phyloP scores from a whole-genome alignment of 352 stramenopile species.

The Phytophthora vignae region DNA sequence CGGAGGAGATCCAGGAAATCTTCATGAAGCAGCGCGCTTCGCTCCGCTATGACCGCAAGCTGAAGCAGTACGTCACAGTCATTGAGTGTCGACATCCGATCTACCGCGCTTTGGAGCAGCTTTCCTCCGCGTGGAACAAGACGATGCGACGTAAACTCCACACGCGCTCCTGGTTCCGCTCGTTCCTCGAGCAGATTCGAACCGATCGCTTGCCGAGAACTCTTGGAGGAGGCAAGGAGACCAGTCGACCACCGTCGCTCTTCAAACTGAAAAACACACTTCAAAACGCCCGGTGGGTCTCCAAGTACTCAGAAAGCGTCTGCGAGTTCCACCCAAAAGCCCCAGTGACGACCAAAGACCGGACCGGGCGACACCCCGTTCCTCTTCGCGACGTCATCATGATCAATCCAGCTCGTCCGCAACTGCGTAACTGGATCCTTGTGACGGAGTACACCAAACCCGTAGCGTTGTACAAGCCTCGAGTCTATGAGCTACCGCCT shows the following conservation, averaged over 20 bases:
- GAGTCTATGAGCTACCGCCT: constrained; percentile 83
- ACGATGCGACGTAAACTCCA: constrained; percentile 88
- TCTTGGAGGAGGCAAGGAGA: constrained; percentile 24
- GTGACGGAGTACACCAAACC: constrained; percentile 74
- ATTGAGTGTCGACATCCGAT: constrained; percentile 92
- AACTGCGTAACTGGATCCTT: constrained; percentile 70
- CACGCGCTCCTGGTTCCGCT: constrained; percentile 88
- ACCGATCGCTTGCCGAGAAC: constrained; percentile 59
- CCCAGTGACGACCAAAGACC: constrained; percentile 84
- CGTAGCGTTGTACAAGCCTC: constrained; percentile 79
- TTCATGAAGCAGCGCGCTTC: constrained; percentile 90
- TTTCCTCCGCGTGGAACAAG: constrained; percentile 83
- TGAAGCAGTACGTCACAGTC: constrained; percentile 91
- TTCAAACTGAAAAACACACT: constrained; percentile 91
- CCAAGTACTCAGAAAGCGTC: constrained; percentile 68
- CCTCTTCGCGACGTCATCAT: constrained; percentile 61
- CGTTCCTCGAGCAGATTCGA: constrained; percentile 90
- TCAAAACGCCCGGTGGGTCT: constrained; percentile 76
- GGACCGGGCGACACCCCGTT: constrained; percentile 40
- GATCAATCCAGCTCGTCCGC: constrained; percentile 61
- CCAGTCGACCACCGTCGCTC: constrained; percentile 45
- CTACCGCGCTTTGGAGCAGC: constrained; percentile 79
- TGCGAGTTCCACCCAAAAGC: constrained; percentile 71
- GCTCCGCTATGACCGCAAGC: constrained; percentile 86
- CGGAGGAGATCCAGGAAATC: constrained; percentile 94